Conservation (phyloP, 345 rosid species). For the Atalantia buxifolia region DNA sequence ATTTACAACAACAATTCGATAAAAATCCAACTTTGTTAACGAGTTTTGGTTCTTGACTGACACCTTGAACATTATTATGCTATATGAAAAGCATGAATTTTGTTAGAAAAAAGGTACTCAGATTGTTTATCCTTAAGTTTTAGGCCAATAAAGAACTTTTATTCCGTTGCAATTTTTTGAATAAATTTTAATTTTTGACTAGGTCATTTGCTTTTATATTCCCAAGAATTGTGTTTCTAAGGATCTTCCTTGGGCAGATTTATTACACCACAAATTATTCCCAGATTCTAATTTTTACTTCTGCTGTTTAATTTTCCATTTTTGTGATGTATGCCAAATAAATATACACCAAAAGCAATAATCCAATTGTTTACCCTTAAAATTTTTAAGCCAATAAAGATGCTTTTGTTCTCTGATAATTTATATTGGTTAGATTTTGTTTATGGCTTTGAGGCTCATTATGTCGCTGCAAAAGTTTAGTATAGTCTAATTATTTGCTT, state of each 20-base stretch:
- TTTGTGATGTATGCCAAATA: neutral
- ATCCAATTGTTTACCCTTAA: neutral
- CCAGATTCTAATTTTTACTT: constrained; percentile 63
- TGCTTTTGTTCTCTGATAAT: neutral
- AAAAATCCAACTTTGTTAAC: neutral
- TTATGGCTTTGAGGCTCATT: neutral
- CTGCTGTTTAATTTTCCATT: constrained; percentile 40
- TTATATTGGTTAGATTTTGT: neutral
- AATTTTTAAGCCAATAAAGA: neutral
- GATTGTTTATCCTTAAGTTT: neutral
- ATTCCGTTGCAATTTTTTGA: neutral
- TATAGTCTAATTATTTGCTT: constrained; percentile 7
- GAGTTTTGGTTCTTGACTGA: neutral
- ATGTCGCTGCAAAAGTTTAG: neutral
- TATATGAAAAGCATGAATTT: neutral
- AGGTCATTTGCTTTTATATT: neutral
- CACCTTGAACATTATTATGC: neutral
- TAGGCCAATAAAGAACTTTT: neutral
- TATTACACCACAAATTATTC: constrained; percentile 66
- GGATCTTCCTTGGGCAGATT: constrained; percentile 76
- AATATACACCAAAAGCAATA: neutral
- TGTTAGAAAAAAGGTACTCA: neutral
- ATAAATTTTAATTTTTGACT: neutral
- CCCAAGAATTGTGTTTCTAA: constrained; percentile 16
- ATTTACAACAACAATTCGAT: neutral